Base-by-base conservation (phyloP, 805 yeast genomes). In the Pichia californica region DNA sequence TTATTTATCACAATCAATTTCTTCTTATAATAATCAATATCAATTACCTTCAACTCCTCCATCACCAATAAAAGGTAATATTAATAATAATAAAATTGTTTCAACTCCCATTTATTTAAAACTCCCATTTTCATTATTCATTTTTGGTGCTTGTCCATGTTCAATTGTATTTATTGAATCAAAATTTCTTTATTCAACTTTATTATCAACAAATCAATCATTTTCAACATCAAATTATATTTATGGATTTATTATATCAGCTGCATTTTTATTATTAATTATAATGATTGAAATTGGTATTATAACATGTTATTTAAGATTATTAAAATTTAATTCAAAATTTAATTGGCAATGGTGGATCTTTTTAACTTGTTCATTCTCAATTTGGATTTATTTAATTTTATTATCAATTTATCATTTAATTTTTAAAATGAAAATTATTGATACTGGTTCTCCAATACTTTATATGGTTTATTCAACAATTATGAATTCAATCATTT, bases 321-420 rank as follows among this genome's bases (percentile, higher is more conserved):
- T 87, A 53, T 69, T 58, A 40, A 46, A 55, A 18, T 61, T 62
- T n/a, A 62, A 76, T 55, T 78, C 77, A 40, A 74, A 76, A 39
- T 66, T 27, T 8, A 38, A 71, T 51, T 88, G 96, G 96, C 86
- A 85, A 57, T 87, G 95, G 95, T 71, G 81, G 51, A 69, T 88
- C 11, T 87, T 86, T 61, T 60, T 77, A 42, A 76, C 80, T 25
- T 86, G 94, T 5, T 68, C 78, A 1, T 67, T 77, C 4, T 78
- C 89, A 45, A 74, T 85, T 38, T 87, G 88, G 26, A 69, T 81
- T 70, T 86, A 83, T 63, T 70, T 88, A 45, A 77, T 77, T 50
- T 60, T 69, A 8, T 87, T 84, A 58, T 75, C 91, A 6, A 54
- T 82, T 18, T 83, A 82, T 56, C 86, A 88, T 59, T 75, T 77